phyloP scores from a whole-genome alignment of 495 filamentous ascomycete genomes.

The Tuber aestivum region DNA sequence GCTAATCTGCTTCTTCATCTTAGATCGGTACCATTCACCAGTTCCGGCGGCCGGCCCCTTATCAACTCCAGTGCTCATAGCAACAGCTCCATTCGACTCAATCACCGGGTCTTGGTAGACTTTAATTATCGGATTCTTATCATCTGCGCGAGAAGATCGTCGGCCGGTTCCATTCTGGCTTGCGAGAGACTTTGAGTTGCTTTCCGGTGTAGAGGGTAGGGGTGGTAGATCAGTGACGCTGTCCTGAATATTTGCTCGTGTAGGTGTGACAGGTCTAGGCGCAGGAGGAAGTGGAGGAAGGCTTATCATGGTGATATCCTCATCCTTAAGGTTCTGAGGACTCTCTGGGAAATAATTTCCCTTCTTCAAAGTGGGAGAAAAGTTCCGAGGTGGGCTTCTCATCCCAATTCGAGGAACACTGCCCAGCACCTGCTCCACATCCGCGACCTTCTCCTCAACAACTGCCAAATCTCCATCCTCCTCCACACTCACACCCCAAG shows the following conservation, averaged over 20 bases:
- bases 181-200: constrained; percentile 10
- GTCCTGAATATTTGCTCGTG: constrained; percentile 21
- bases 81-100: constrained; percentile 50
- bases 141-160: constrained; percentile 39
- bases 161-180: constrained; percentile 20
- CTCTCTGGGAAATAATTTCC: constrained; percentile 26
- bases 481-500: constrained; percentile 39
- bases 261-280: constrained; percentile 32
- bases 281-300: constrained; percentile 23
- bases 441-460: constrained; percentile 41
- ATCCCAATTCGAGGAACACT: constrained; percentile 38
- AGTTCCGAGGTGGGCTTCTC: constrained; percentile 24
- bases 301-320: constrained; percentile 52
- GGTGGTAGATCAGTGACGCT: constrained; percentile 31
- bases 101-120: constrained; percentile 59
- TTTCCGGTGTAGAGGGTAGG: constrained; percentile 30
- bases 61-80: constrained; percentile 26
- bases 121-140: constrained; percentile 45
- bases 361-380: constrained; percentile 24
- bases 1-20: constrained; percentile 38
- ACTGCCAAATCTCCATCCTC: constrained; percentile 34
- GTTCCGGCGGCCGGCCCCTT: constrained; percentile 40
- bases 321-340: constrained; percentile 43
- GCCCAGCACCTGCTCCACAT: constrained; percentile 41
- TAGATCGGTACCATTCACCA: constrained; percentile 39